Conservation (phyloP, 441 rosid genomes). For the Adansonia grandidieri region DNA sequence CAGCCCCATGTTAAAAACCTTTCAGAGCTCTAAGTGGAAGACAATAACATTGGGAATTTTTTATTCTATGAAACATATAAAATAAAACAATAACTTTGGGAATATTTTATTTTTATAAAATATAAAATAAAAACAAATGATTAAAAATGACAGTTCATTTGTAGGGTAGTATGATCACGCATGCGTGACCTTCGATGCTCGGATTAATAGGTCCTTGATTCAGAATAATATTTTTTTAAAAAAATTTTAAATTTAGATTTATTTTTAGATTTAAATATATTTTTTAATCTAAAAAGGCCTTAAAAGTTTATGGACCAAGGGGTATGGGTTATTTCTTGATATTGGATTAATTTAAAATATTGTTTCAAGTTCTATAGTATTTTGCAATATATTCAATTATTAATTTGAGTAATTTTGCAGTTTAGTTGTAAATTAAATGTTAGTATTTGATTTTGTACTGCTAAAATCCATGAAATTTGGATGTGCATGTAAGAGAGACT, state of each 20-base stretch:
- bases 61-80: background rate
- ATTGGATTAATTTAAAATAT: background rate
- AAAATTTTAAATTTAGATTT: too few species aligned
- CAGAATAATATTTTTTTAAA: too few species aligned
- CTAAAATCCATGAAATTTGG: background rate
- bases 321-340: background rate
- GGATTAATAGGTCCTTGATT: too few species aligned
- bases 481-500: too few species aligned
- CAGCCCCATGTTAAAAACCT: background rate
- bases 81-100: background rate
- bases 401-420: background rate
- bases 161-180: background rate
- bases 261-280: too few species aligned
- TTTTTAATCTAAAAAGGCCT: too few species aligned
- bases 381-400: background rate
- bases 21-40: slow-evolving; percentile 22
- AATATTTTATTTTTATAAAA: too few species aligned
- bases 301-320: too few species aligned
- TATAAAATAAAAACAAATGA: background rate
- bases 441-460: background rate
- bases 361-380: background rate
- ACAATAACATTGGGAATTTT: slow-evolving; percentile 15
- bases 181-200: too few species aligned
- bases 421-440: background rate
- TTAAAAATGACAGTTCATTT: slow-evolving; percentile 6